Evolutionary conservation across 2,329 filamentous ascomycete species (phyloP), one percentile per base, ranked within the genome.

Genomic region (Colletotrichum tanaceti): DNA sequence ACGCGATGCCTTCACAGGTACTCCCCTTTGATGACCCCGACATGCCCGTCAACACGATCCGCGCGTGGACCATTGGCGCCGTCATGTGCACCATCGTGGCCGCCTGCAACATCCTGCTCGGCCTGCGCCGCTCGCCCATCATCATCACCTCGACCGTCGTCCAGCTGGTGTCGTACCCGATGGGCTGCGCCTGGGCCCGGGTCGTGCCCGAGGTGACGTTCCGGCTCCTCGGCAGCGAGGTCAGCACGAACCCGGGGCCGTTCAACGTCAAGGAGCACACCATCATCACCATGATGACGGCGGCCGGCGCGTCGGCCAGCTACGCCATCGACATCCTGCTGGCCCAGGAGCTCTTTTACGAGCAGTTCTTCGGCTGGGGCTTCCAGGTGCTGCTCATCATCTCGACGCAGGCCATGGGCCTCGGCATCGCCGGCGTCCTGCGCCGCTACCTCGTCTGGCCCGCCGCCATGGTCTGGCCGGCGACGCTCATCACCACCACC

Each of bases 401-500:
- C 67, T 85, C 85, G 7, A 87, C 85, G 2, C 85, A 88, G 64
- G 79, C 85, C 68, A 85, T 87, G 68, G 87, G 87, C 4, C 88
- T 88, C 57, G 86, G 86, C 18, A 76, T 89, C 54, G 87, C 87
- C 18, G 86, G 86, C 13, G 75, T 88, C 62, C 81, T 83, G 24
- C 81, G 85, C 20, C 82, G 83, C 49, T 88, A 85, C 78, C 78
- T 88, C 44, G 82, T 86, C 54, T 83, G 80, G 74, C 87, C 85
- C 16, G 83, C 86, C 13, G 82, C 85, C 46, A 87, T 89, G 85
- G 83, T 89, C 47, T 88, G 86, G 85, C 86, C 86, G 1, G 81
- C 83, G 57, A 85, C 84, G 22, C 76, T 88, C 14, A 85, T 86
- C 65, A 87, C 85, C 71, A 83, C 82, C 16, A 83, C 84, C 2